phyloP scores from a whole-genome alignment of 176 grass and related monocot species.

The Rhynchospora tenuis region DNA sequence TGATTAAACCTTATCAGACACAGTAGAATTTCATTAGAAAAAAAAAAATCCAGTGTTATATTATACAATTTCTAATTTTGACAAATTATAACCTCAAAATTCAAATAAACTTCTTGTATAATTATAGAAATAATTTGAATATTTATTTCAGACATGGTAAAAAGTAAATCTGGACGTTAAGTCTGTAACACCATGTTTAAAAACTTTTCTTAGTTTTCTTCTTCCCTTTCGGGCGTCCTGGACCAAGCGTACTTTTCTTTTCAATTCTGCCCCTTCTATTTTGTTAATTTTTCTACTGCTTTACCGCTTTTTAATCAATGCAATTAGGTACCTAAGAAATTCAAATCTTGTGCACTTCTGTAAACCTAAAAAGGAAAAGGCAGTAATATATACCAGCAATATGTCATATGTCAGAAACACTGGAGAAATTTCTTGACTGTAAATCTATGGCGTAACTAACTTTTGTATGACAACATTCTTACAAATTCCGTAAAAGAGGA shows the following conservation, averaged over 20 bases:
- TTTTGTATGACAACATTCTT: neutral
- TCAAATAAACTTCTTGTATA: too few relatives aligned
- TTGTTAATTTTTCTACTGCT: too few relatives aligned
- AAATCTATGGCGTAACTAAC: neutral
- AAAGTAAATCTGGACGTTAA: neutral
- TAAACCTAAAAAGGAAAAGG: neutral
- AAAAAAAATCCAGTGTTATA: too few relatives aligned
- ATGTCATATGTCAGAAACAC: neutral
- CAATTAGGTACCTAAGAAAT: neutral
- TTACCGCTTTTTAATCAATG: too few relatives aligned
- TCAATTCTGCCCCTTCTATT: neutral
- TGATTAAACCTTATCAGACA: too few relatives aligned
- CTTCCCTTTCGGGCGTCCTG: neutral
- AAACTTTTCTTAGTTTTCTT: neutral
- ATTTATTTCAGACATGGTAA: neutral
- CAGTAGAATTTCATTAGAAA: too few relatives aligned
- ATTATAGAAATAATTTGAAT: neutral
- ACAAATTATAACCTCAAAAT: too few relatives aligned
- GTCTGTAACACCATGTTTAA: neutral
- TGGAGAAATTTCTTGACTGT: neutral
- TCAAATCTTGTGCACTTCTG: neutral
- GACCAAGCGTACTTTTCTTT: neutral
- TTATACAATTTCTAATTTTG: too few relatives aligned
- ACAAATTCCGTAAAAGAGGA: conserved; percentile 21
- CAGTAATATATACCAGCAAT: neutral